Conservation (phyloP, 2,329 filamentous ascomycete species). For the Fulvia fulva region DNA sequence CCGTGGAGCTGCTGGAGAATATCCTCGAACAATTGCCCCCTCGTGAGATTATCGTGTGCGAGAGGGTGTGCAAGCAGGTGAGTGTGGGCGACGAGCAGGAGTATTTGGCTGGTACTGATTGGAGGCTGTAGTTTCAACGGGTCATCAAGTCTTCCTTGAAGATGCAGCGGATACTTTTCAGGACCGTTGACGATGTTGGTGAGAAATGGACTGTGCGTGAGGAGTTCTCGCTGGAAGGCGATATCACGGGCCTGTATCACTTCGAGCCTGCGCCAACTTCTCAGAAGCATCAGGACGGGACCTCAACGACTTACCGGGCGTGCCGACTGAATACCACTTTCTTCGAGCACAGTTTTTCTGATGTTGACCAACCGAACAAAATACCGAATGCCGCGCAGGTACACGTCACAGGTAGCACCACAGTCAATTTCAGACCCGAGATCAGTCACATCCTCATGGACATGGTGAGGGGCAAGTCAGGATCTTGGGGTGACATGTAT, state of each 20-base stretch:
- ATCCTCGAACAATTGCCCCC: background rate
- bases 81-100: background rate
- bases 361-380: no score
- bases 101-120: background rate
- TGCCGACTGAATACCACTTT: background rate
- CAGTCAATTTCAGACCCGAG: background rate
- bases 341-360: background rate
- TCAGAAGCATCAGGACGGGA: background rate
- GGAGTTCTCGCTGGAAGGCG: background rate
- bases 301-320: background rate
- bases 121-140: background rate
- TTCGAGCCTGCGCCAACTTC: background rate
- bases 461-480: background rate
- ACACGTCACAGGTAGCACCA: background rate
- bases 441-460: background rate
- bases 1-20: conserved; percentile 5
- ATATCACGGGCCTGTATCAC: background rate
- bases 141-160: background rate
- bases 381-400: background rate
- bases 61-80: background rate
- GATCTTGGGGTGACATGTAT: background rate
- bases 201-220: background rate
- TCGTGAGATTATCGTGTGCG: background rate
- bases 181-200: background rate
- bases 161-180: background rate